Evolutionary conservation across 2,329 filamentous ascomycete genomes (phyloP).

Genomic region (Calonectria pteridis): DNA sequence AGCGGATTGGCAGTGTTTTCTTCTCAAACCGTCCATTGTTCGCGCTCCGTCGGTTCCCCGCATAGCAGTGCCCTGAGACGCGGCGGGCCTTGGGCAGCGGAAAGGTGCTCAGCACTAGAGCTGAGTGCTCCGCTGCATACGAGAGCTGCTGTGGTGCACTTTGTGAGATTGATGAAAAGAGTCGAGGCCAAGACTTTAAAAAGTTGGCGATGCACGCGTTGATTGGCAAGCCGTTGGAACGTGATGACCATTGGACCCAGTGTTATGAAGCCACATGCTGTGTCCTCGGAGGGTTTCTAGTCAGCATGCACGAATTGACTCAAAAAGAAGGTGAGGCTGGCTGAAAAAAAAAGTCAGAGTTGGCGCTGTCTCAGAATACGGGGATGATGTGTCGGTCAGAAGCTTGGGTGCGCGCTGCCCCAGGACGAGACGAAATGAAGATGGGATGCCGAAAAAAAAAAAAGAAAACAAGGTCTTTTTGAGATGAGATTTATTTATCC

Average conservation of each 20-base stretch:
- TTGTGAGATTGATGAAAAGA: background rate
- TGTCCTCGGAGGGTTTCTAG: background rate
- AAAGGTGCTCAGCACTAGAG: background rate
- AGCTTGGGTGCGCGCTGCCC: background rate
- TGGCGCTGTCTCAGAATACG: background rate
- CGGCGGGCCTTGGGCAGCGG: too few relatives aligned
- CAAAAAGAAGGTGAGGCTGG: background rate
- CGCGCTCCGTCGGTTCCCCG: background rate
- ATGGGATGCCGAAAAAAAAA: background rate
- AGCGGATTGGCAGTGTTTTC: background rate
- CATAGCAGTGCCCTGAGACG: background rate
- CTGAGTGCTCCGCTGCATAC: background rate
- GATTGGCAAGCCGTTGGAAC: background rate
- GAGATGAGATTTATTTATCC: background rate
- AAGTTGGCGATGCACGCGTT: background rate
- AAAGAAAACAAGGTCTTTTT: background rate
- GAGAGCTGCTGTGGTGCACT: background rate
- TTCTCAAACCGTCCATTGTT: background rate
- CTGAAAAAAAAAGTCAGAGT: background rate
- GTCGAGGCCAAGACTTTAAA: background rate
- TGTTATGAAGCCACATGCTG: background rate
- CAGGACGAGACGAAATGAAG: background rate
- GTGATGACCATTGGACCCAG: background rate
- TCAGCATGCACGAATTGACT: background rate
- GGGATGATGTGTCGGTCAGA: background rate